Evolutionary conservation across 228 moss, liverwort and hornwort species (phyloP).

Genomic region (Sphagnum fallax): DNA sequence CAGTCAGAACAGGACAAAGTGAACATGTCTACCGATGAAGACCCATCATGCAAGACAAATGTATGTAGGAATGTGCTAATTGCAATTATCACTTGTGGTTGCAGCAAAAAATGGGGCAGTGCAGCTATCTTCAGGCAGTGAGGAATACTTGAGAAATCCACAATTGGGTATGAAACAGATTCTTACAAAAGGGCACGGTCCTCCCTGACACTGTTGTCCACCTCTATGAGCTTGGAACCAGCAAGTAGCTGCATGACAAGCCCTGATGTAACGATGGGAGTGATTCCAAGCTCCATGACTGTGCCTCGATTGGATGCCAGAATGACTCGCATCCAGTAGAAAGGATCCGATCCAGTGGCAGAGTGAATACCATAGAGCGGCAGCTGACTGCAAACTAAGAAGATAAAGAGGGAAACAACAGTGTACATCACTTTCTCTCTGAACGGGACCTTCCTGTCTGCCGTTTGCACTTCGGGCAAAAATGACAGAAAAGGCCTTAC

Average conservation of each 20-base stretch:
- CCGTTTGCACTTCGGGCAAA: constrained; percentile 88
- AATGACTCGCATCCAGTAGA: constrained; percentile 97
- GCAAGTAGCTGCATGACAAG: constrained; percentile 94
- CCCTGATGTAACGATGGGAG: constrained; percentile 90
- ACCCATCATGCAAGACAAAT: too few relatives aligned
- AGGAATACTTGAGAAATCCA: too few relatives aligned
- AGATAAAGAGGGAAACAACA: constrained; percentile 85
- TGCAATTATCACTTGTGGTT: too few relatives aligned
- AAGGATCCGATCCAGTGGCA: constrained; percentile 85
- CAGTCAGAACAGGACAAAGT: too few relatives aligned
- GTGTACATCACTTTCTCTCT: constrained; percentile 97
- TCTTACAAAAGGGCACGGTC: constrained; percentile 92
- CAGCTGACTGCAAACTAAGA: constrained; percentile 91
- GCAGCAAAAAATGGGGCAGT: too few relatives aligned
- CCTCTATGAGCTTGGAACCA: constrained; percentile 93
- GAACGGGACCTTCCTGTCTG: constrained; percentile 84
- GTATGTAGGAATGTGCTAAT: too few relatives aligned
- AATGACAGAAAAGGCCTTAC: constrained; percentile 89
- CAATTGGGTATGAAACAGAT: background rate
- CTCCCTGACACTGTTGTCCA: constrained; percentile 96
- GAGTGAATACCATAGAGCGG: constrained; percentile 93
- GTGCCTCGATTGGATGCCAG: constrained; percentile 92
- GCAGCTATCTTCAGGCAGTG: too few relatives aligned
- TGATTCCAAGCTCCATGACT: constrained; percentile 94
- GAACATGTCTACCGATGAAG: too few relatives aligned